These are phyloP conservation scores for Hygrophila difformis DNA, from an alignment of 257 asterid genomes.

Conservation along the genomic window DNA sequence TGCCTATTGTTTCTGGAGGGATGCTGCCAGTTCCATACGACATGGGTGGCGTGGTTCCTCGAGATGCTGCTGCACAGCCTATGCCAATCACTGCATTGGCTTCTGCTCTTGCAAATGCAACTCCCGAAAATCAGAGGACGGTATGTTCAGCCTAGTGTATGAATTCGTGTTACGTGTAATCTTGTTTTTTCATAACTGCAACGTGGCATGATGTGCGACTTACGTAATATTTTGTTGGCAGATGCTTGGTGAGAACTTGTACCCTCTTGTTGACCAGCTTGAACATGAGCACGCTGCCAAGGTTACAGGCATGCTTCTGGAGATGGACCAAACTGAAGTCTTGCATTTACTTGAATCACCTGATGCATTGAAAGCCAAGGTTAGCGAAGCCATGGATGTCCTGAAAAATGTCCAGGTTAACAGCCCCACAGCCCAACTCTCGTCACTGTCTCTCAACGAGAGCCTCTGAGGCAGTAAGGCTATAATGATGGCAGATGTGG, in stretches of 20 bases:
- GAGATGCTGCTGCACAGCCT: background rate
- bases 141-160: background rate
- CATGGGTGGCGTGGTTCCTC: constrained; percentile 3
- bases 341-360: no score
- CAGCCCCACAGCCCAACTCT: background rate
- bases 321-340: no score
- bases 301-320: constrained; percentile 2
- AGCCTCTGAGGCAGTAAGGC: no score
- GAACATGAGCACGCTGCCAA: constrained; percentile 4
- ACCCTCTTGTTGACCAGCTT: constrained; percentile 4
- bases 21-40: no score
- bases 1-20: no score
- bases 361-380: background rate
- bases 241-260: constrained; percentile 6
- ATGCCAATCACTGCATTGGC: background rate
- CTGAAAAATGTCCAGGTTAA: constrained; percentile 1
- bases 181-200: background rate
- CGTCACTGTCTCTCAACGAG: background rate
- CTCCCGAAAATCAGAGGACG: background rate
- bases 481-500: no score
- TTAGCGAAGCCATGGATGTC: background rate
- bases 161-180: background rate
- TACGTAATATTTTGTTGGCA: no score
- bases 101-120: constrained; percentile 2
- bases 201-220: no score